Base-by-base conservation (phyloP, 805 yeast species). In the Vanderwaltozyma tropicalis region DNA sequence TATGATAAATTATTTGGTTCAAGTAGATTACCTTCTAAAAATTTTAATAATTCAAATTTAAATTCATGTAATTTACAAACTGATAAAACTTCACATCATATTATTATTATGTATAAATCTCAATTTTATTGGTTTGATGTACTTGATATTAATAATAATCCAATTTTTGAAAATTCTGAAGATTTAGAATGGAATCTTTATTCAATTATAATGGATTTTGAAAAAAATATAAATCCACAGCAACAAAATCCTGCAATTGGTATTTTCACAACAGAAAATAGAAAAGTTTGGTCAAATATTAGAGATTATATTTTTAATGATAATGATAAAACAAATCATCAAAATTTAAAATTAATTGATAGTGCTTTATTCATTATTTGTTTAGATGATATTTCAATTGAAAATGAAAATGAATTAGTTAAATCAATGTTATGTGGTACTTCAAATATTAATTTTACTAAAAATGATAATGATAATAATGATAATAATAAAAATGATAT, bases 121-220 rank as follows among this genome's bases (percentile, higher is more conserved):
- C 95, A 87, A 59, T 84, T 86, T 59, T 87, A 87, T 62, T 87
- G 96, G 95, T 87, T 87, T 56, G 95, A 87, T 55, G 96, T 87
- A 1, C 64, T 87, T 49, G 94, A 86, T 59, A 68, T 69, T 34
- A 63, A 76, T 44, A 76, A 82, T 55, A 78, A 83, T 52, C 67
- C 87, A 44, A 69, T 86, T 34, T 66, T 87, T 53, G 38, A 44
- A 6, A 69, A 80, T 1, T 89, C 85, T 52, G 75, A 72, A 39
- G 94, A 85, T 55, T 68, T 87, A 47, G 78, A 75, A 39, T 67
- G 78, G 55, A 86, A 85, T 60, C 76, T 82, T 53, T 74, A 78
- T 41, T 73, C 85, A 10, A 84, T 87, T 40, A 69, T 87, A 31
- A 74, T 72, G 38, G 96, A 87, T 59, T 83, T 92, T 11, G 52